Evolutionary conservation across 192 early-diverging fungal species (phyloP), one percentile per base, ranked within the genome.

Genomic region (Backusella liffmaniae): DNA sequence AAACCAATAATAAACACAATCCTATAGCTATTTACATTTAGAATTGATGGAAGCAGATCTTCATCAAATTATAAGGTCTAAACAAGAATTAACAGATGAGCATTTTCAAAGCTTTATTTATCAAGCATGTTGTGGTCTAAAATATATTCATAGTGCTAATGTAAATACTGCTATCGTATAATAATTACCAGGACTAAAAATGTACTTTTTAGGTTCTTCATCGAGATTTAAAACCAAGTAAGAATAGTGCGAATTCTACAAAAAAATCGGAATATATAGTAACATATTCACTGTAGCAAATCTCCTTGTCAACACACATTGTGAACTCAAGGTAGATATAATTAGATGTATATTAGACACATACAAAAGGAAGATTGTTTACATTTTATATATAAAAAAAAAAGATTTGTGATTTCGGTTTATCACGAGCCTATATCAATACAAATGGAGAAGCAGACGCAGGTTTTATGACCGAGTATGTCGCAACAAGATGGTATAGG

Each of bases 1-100:
- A 49, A 49, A n/a, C 15, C 15, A 44, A 5, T 18, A 21, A 65
- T 41, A 77, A 69, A 15, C 15, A 0, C 5, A n/a, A 49, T 49
- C 16, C 34, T 36, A 42, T 68, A 87, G 87, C 3, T 98, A 98
- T 78, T 86, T 99, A 76, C 96, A 97, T 35, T 95, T 97, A 85
- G 98, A 97, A 75, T 84, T 99, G 32, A 99, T 99, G 98, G 98
- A 99, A 84, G 96, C 98, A 29, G 98, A 99, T 80, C 90, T 99
- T 79, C 95, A 97, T 84, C 92, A 96, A 73, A 96, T 99, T 66
- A 97, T 99, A 84, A 92, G 93, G 62, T 94, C 94, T 42, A 46
- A 53, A 1, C 98, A 99, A 86, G 91, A 92, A 56, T 87, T 99
- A 67, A 94, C 95, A 23, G 95, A 98, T 81, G 93, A 96, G 66